phyloP scores from a whole-genome alignment of 2,329 filamentous ascomycete genomes.

The Exophiala sp. region DNA sequence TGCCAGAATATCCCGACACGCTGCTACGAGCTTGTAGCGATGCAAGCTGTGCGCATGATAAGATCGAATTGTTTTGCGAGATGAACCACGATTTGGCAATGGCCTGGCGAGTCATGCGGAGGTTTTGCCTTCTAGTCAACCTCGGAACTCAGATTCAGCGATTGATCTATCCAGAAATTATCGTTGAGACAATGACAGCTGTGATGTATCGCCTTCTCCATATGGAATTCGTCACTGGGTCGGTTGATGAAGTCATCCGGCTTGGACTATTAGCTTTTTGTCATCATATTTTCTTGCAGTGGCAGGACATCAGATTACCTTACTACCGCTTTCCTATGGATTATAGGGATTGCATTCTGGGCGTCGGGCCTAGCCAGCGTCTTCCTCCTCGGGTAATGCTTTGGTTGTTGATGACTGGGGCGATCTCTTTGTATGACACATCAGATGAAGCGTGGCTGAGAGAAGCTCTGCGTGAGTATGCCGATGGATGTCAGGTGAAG shows the following conservation, averaged over 20 bases:
- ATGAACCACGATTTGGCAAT: conserved; percentile 24
- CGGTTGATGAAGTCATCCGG: conserved; percentile 37
- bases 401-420: conserved; percentile 26
- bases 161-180: conserved; percentile 24
- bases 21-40: background rate
- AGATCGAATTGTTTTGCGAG: conserved; percentile 15
- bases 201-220: conserved; percentile 41
- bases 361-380: background rate
- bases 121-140: conserved; percentile 32
- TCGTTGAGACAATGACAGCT: conserved; percentile 36
- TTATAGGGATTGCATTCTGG: conserved; percentile 19
- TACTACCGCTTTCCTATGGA: conserved; percentile 19
- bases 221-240: conserved; percentile 31
- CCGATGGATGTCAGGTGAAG: conserved; percentile 1
- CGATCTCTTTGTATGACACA: conserved; percentile 12
- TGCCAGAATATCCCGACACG: conserved; percentile 25
- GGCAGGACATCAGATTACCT: conserved; percentile 29
- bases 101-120: conserved; percentile 29
- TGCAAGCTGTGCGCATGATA: background rate
- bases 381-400: conserved; percentile 8
- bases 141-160: conserved; percentile 24
- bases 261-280: conserved; percentile 40
- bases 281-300: conserved; percentile 40
- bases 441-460: conserved; percentile 11
- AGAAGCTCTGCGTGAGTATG: background rate